Conservation (phyloP, 176 grass and related monocot genomes). For the Carex parvula region DNA sequence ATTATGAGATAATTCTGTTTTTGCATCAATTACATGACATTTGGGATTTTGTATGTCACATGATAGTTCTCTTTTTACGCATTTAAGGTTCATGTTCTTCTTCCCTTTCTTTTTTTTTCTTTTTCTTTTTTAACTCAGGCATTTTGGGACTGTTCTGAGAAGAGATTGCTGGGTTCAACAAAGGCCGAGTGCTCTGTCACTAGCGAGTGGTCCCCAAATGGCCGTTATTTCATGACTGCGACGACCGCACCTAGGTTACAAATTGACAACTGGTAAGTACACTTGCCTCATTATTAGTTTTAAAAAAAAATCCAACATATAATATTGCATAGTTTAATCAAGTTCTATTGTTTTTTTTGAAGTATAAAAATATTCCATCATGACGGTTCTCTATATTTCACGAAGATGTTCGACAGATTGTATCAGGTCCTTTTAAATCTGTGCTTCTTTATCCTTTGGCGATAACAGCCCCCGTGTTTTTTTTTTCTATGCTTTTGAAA, state of each 20-base stretch:
- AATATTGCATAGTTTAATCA: background rate
- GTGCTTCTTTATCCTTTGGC: constrained; percentile 25
- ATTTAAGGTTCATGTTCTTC: background rate
- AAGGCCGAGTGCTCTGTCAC: constrained; percentile 92
- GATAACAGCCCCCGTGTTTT: background rate
- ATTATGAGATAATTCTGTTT: constrained; percentile 4
- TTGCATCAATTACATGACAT: background rate
- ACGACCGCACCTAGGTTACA: constrained; percentile 94
- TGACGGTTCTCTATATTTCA: constrained; percentile 73
- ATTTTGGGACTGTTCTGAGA: constrained; percentile 89
- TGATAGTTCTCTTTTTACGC: background rate
- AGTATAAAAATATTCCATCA: constrained; percentile 93
- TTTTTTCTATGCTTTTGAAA: background rate
- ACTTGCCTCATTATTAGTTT: background rate
- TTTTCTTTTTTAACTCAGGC: constrained; percentile 42
- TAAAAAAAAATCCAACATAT: background rate
- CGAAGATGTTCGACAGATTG: constrained; percentile 85
- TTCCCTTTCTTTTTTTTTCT: background rate
- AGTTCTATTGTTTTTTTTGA: constrained; percentile 27
- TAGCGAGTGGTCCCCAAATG: constrained; percentile 96
- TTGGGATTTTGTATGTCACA: background rate
- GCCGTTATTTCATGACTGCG: constrained; percentile 86
- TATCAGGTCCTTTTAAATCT: constrained; percentile 72
- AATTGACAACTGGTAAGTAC: constrained; percentile 80
- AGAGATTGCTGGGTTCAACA: constrained; percentile 72